These are phyloP conservation scores for Sporisorium iseilematis-ciliati DNA, from an alignment of 1,284 basidiomycete species.

Conservation along the genomic window DNA sequence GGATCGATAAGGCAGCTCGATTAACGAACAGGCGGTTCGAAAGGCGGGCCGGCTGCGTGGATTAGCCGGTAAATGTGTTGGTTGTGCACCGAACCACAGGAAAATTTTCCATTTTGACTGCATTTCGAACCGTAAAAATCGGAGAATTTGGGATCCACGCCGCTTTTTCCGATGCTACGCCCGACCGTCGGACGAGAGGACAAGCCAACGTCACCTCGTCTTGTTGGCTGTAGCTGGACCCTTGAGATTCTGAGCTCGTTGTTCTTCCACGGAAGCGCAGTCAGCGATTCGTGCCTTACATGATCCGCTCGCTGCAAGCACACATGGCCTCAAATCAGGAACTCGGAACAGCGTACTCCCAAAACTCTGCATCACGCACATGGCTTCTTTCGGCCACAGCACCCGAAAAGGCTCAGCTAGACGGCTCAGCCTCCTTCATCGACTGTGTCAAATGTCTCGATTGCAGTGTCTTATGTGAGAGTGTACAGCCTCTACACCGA, in stretches of 20 bases:
- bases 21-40: neutral
- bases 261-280: neutral
- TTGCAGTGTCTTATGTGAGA: too few species aligned
- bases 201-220: neutral
- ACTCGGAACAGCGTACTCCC: too few species aligned
- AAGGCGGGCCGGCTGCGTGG: neutral
- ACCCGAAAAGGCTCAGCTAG: too few species aligned
- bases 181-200: conserved; percentile 1
- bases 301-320: neutral
- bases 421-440: too few species aligned
- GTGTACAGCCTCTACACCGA: too few species aligned
- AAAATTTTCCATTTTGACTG: neutral
- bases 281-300: neutral
- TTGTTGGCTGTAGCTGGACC: neutral
- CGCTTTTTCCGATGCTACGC: conserved; percentile 4
- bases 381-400: too few species aligned
- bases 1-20: too few species aligned
- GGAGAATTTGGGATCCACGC: neutral
- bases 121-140: neutral
- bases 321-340: too few species aligned
- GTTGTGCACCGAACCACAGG: too few species aligned
- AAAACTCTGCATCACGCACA: too few species aligned
- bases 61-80: too few species aligned
- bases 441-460: too few species aligned
- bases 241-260: neutral